A percentile compares a stretch with the other conserved stretches of the same genome.
phyloP scores from a whole-genome alignment of 208 protist species.

The Leishmania arabica region DNA sequence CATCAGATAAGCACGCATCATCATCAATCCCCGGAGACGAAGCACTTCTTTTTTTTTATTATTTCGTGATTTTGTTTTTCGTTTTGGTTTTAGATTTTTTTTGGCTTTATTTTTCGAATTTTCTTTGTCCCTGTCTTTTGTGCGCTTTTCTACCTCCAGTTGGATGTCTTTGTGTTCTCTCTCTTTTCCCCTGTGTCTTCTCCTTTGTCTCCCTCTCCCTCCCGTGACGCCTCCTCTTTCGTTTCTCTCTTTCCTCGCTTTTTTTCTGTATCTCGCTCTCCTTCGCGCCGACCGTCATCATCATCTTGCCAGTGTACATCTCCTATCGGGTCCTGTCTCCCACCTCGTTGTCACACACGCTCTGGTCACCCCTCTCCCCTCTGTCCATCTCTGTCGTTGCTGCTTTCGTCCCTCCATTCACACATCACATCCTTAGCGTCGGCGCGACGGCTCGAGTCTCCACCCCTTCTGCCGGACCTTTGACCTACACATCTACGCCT shows the following conservation, averaged over 20 bases:
- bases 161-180: neutral
- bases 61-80: neutral
- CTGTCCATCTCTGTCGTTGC: neutral
- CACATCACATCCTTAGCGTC: neutral
- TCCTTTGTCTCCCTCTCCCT: neutral
- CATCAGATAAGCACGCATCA: neutral
- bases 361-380: neutral
- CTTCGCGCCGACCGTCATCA: neutral
- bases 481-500: neutral
- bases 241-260: neutral
- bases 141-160: neutral
- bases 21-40: neutral
- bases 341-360: neutral
- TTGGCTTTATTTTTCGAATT: neutral
- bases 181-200: no score
- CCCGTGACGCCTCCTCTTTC: neutral
- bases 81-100: neutral
- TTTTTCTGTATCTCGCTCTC: constrained; percentile 2
- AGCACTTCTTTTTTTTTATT: neutral
- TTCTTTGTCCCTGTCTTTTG: neutral
- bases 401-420: neutral
- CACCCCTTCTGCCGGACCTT: neutral
- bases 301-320: neutral
- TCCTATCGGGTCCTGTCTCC: neutral
- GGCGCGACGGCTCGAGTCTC: neutral